These are phyloP conservation scores for Penicillium verrucosum DNA, from an alignment of 2,329 filamentous ascomycete species.

Conservation along the genomic window DNA sequence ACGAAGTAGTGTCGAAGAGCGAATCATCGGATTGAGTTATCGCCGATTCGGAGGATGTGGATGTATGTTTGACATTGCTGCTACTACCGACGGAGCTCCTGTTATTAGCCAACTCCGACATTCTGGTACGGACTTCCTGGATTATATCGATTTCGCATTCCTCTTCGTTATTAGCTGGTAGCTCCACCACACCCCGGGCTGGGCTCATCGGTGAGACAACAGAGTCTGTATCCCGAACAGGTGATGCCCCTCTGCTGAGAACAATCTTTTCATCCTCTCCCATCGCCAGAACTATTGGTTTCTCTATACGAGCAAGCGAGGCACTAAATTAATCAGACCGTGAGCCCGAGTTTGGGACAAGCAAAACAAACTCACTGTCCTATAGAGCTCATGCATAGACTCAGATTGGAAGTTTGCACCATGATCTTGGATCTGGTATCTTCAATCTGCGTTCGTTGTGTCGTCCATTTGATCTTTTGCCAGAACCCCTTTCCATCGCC, in stretches of 20 bases:
- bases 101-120: neutral
- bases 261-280: constrained; percentile 18
- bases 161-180: constrained; percentile 1
- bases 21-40: constrained; percentile 20
- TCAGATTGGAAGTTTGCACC: constrained; percentile 29
- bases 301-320: constrained; percentile 25
- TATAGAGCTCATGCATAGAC: constrained; percentile 29
- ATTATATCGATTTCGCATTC: neutral
- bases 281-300: constrained; percentile 20
- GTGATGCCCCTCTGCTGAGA: neutral
- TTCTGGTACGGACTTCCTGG: neutral
- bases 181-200: neutral
- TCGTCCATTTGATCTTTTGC: constrained; percentile 29
- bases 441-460: constrained; percentile 26
- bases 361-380: constrained; percentile 21
- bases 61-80: constrained; percentile 8
- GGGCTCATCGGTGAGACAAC: constrained; percentile 7
- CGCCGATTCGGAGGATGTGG: constrained; percentile 21
- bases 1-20: constrained; percentile 2
- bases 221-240: constrained; percentile 5
- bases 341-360: too few relatives aligned
- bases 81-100: neutral
- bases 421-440: constrained; percentile 30
- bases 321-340: constrained; percentile 16
- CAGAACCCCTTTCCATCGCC: constrained; percentile 26